Evolutionary conservation across 176 grass and related monocot genomes (phyloP).

Genomic region (Leersia perrieri): DNA sequence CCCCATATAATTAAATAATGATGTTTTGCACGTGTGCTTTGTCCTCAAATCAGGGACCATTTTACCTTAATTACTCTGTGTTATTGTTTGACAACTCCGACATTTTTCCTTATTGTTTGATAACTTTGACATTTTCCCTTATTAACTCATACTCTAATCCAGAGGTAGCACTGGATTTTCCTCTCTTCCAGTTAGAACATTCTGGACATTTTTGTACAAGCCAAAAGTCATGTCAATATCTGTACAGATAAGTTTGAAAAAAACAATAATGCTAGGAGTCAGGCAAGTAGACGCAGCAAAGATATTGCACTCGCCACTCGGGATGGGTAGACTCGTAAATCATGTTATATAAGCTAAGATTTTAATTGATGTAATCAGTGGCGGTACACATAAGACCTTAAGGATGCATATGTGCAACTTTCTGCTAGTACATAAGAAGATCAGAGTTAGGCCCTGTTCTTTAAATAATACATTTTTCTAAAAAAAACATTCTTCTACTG

Average conservation of each 20-base stretch:
- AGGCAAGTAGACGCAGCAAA: not conserved
- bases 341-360: not conserved
- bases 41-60: not conserved
- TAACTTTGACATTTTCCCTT: not conserved
- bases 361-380: too few species aligned
- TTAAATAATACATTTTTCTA: too few species aligned
- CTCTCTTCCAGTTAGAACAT: not conserved
- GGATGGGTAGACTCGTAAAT: not conserved
- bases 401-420: not conserved
- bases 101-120: not conserved
- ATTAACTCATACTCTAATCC: not conserved
- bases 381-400: not conserved
- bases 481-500: too few species aligned
- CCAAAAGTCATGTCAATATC: not conserved
- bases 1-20: not conserved
- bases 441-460: too few species aligned
- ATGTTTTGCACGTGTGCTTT: not conserved
- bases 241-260: not conserved
- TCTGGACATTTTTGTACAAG: not conserved
- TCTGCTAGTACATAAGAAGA: not conserved
- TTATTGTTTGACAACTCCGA: not conserved
- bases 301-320: not conserved
- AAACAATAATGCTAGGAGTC: not conserved
- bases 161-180: not conserved
- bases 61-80: not conserved